Conservation (phyloP, 176 grass and related monocot genomes). For the Eremochloa ophiuroides region DNA sequence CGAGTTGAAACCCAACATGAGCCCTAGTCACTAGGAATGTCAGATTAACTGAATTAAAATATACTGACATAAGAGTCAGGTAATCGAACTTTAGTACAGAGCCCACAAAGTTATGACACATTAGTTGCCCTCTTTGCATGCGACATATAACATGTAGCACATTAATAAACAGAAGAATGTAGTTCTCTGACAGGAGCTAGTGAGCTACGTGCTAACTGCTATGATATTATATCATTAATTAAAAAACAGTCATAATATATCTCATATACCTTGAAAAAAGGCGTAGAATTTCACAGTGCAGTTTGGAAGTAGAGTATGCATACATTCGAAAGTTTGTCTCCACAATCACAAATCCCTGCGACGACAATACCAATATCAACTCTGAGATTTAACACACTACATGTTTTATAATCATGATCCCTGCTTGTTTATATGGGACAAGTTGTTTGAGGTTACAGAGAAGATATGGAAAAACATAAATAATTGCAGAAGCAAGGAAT, state of each 20-base stretch:
- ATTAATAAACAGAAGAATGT: conserved; percentile 15
- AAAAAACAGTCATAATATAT: too few relatives aligned
- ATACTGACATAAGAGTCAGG: not conserved
- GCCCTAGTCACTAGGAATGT: too few relatives aligned
- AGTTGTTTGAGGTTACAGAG: not conserved
- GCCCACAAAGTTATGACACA: not conserved
- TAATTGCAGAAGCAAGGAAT: conserved; percentile 3
- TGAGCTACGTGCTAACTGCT: not conserved
- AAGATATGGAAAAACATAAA: not conserved
- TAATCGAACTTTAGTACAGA: not conserved
- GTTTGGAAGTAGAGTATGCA: conserved; percentile 81
- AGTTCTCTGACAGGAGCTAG: not conserved
- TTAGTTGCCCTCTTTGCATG: not conserved
- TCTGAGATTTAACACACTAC: not conserved
- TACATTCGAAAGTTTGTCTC: conserved; percentile 98
- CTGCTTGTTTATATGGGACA: not conserved
- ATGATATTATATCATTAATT: not conserved
- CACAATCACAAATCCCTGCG: conserved; percentile 88
- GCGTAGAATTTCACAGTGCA: conserved; percentile 88
- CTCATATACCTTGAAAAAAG: conserved; percentile 82
- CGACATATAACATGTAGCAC: not conserved
- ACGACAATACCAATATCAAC: conserved; percentile 15
- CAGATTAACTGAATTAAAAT: not conserved
- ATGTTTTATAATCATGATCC: not conserved
- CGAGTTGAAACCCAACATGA: too few relatives aligned